Evolutionary conservation across 1,284 basidiomycete species (phyloP).

Genomic region (Paramarasmius palmivorus): DNA sequence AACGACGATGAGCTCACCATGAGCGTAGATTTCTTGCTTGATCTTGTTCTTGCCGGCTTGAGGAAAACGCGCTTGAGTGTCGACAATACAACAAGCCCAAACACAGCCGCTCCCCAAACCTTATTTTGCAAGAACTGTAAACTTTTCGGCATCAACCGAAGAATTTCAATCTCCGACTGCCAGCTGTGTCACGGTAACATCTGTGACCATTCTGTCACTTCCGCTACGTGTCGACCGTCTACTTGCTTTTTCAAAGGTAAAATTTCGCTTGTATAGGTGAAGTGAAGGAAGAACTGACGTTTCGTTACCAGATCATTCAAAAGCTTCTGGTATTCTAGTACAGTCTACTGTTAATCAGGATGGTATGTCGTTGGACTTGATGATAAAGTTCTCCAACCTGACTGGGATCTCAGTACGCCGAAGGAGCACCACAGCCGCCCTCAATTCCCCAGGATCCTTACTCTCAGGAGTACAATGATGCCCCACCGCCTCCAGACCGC

Average conservation of each 20-base stretch:
- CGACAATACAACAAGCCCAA: constrained; percentile 3
- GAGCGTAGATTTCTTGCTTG: neutral
- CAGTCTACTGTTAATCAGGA: no score
- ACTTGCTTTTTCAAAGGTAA: neutral
- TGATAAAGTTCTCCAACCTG: neutral
- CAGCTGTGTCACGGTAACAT: neutral
- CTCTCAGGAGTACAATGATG: constrained; percentile 74
- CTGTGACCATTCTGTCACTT: neutral
- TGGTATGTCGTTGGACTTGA: no score
- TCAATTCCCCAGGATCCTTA: constrained; percentile 70
- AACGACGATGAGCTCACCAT: constrained; percentile 64
- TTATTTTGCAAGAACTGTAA: constrained; percentile 2
- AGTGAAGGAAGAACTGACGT: no score
- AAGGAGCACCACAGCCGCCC: constrained; percentile 42
- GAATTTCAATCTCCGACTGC: neutral
- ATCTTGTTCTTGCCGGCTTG: constrained; percentile 62
- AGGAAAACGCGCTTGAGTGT: neutral
- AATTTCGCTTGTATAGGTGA: no score
- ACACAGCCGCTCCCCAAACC: neutral
- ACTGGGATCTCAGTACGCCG: constrained; percentile 52
- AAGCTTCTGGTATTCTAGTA: no score
- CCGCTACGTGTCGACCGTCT: neutral
- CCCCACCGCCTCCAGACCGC: constrained; percentile 40
- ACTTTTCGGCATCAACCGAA: neutral
- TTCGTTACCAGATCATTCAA: no score